These are phyloP conservation scores for Xylaria intraflava DNA, from an alignment of 495 filamentous ascomycete genomes.

Conservation along the genomic window DNA sequence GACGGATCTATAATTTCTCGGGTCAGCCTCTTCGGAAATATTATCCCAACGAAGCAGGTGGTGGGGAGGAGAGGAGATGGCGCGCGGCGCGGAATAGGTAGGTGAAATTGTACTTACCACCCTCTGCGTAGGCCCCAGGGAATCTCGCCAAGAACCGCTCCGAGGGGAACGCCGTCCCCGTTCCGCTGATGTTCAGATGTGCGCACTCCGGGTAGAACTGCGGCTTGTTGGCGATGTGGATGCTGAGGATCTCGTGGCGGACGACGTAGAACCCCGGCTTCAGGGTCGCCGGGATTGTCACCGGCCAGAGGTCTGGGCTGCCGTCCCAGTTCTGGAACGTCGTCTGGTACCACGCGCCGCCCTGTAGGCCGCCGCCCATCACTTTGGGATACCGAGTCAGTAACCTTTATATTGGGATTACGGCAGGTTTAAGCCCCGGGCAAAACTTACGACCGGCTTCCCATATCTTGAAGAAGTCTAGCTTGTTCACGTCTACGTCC, in stretches of 20 bases:
- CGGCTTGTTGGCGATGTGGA: slow-evolving; percentile 46
- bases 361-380: slow-evolving; percentile 39
- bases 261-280: slow-evolving; percentile 46
- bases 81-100: too few relatives aligned
- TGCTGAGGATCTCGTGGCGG: slow-evolving; percentile 48
- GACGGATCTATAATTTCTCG: slow-evolving; percentile 38
- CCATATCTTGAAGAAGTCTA: slow-evolving; percentile 49
- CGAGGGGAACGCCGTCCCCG: slow-evolving; percentile 33
- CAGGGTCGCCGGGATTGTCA: slow-evolving; percentile 41
- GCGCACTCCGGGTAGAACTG: slow-evolving; percentile 55
- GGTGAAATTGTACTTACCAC: too few relatives aligned
- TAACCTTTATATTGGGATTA: background rate
- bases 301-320: slow-evolving; percentile 39
- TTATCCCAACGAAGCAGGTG: too few relatives aligned
- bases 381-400: slow-evolving; percentile 11
- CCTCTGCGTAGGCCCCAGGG: slow-evolving; percentile 43
- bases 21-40: background rate
- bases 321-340: slow-evolving; percentile 43
- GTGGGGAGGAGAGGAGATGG: too few relatives aligned
- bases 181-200: slow-evolving; percentile 44
- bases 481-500: slow-evolving; percentile 31
- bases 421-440: background rate
- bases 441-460: slow-evolving; percentile 30
- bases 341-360: slow-evolving; percentile 48
- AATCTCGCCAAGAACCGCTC: slow-evolving; percentile 40